Evolutionary conservation across 495 filamentous ascomycete genomes (phyloP).

Genomic region (Penicillium waksmanii): DNA sequence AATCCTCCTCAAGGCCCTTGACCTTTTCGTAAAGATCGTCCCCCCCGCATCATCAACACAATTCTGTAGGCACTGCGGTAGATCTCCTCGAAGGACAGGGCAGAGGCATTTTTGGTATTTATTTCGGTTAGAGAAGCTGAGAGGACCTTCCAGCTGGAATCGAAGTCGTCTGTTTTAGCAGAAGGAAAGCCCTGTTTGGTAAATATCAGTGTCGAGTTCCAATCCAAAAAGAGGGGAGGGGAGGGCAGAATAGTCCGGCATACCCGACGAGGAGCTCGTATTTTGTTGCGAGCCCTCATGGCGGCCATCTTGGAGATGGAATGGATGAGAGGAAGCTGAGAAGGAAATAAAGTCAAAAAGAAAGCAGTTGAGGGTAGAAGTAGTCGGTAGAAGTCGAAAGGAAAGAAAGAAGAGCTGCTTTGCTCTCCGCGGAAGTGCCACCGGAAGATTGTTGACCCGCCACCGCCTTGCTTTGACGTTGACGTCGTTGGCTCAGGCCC

Average conservation of each 20-base stretch:
- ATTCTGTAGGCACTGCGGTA: slow-evolving; percentile 97
- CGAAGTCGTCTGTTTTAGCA: slow-evolving; percentile 70
- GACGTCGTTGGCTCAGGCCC: not conserved
- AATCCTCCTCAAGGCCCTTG: slow-evolving; percentile 75
- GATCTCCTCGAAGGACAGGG: slow-evolving; percentile 90
- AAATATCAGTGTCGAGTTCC: slow-evolving; percentile 14
- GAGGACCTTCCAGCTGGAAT: slow-evolving; percentile 78
- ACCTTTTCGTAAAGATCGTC: slow-evolving; percentile 80
- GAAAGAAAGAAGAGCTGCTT: not conserved
- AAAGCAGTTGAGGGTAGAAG: not conserved
- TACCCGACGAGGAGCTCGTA: slow-evolving; percentile 74
- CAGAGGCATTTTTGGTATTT: slow-evolving; percentile 87
- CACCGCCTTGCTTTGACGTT: slow-evolving; percentile 1
- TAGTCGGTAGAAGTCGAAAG: too few relatives aligned
- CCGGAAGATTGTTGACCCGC: slow-evolving; percentile 18
- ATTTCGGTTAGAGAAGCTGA: slow-evolving; percentile 78
- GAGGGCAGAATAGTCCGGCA: not conserved
- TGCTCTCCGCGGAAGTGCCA: slow-evolving; percentile 29
- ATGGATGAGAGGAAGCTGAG: not conserved
- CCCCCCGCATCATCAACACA: slow-evolving; percentile 88
- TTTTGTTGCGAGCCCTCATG: slow-evolving; percentile 68
- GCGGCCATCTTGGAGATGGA: slow-evolving; percentile 56
- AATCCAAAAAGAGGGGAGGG: not conserved
- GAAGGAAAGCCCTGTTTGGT: slow-evolving; percentile 54
- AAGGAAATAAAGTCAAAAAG: not conserved